Base-by-base conservation (phyloP, 2,329 filamentous ascomycete species). In the Paracoccidioides brasiliensis region DNA sequence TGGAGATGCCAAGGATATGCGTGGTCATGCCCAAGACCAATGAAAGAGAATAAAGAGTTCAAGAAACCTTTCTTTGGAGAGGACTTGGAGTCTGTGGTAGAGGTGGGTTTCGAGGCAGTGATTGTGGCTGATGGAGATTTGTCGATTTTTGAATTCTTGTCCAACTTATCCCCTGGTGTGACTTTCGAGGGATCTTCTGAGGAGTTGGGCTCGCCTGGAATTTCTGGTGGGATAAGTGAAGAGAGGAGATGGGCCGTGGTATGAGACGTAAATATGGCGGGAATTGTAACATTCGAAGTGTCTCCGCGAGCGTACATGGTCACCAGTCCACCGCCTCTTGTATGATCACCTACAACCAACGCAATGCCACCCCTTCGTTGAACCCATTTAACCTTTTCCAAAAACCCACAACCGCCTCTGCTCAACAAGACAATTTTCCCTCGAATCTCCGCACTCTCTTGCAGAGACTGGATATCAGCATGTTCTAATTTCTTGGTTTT, bases 231-330 rank as follows among this genome's bases (percentile, higher is more conserved):
- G 88, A 61, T 59, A 14, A 97, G 78, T 6, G 90, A 90, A 1
- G 90, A 95, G 14, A 98, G 78, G 12, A 98, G 77, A 68, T 96
- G 91, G 0, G 93, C 93, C 0, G 91, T 97, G 0, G 90, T 97
- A 63, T 93, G 83, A 0, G 91, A 94, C 0, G 93, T 97, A 70
- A 98, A 98, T 8, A 97, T 78, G 0, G 93, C 88, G 1, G 93
- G 90, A 54, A 98, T 96, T 0, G 89, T 89, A 61, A 97, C 81
- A 65, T 96, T 95, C 38, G 90, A 94, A 3, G 91, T 95, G 67
- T 97, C 90, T 41, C 91, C 93, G 64, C 88, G 83, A n/a, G 93
- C 93, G 69, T 95, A 97, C 93, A 98, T 98, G 63, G 94, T 93
- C 52, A 97, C 88, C 58, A 98, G 74, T 40, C 86, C 86, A 3